Evolutionary conservation across 2,329 filamentous ascomycete genomes (phyloP).

Genomic region (Fusarium sp.): DNA sequence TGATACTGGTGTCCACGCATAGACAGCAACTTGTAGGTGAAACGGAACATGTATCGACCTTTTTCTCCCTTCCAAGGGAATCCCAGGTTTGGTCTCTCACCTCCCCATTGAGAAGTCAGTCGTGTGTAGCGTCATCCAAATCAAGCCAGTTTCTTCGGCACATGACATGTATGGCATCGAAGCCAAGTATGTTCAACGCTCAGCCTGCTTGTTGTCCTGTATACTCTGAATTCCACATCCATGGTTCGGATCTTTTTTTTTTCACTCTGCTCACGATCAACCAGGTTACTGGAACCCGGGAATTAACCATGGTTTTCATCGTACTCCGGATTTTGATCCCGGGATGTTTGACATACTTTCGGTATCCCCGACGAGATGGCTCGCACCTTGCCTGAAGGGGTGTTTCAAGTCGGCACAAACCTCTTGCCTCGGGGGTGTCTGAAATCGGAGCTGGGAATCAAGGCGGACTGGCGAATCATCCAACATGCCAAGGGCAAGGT

Average conservation of each 20-base stretch:
- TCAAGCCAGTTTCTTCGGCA: neutral
- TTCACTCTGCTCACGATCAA: neutral
- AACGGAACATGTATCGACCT: slow-evolving; percentile 2
- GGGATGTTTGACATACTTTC: neutral
- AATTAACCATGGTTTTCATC: neutral
- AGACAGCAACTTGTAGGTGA: neutral
- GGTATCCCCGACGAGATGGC: slow-evolving; percentile 3
- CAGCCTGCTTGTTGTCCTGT: neutral
- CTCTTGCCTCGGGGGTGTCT: neutral
- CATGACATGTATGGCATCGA: neutral
- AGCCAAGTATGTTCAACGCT: neutral
- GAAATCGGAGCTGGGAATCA: neutral
- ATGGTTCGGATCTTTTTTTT: neutral
- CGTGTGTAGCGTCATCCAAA: neutral
- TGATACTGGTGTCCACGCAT: slow-evolving; percentile 2
- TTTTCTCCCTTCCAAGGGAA: slow-evolving; percentile 4
- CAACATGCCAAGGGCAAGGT: neutral
- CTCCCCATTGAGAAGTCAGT: neutral
- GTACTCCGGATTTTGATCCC: neutral
- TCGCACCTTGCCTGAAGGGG: neutral
- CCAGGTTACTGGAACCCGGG: neutral
- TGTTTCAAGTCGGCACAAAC: neutral
- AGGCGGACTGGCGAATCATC: neutral
- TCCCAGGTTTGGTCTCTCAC: neutral
- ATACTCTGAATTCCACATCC: neutral